Conservation (phyloP, 2,329 filamentous ascomycete genomes). For the Gaeumannomyces tritici region DNA sequence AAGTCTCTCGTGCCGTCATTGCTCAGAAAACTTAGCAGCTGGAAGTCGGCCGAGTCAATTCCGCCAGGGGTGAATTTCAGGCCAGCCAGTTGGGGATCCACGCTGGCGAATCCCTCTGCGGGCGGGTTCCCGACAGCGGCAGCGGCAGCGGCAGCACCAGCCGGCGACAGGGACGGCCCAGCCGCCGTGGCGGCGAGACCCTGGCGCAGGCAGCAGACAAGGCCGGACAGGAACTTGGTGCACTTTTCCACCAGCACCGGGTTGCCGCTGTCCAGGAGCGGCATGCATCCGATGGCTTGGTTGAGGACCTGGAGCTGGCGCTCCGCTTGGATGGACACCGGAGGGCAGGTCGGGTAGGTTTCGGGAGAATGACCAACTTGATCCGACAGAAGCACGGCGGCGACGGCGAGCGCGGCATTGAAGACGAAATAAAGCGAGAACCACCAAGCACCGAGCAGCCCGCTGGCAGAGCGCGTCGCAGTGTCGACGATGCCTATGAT, state of each 20-base stretch:
- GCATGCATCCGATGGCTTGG: neutral
- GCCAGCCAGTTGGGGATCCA: too few species aligned
- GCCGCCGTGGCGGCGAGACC: too few species aligned
- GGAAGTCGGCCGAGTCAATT: too few species aligned
- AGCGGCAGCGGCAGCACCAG: too few species aligned
- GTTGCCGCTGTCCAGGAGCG: neutral
- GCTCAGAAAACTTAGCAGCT: too few species aligned
- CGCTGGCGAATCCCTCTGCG: too few species aligned
- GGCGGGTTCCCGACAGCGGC: too few species aligned
- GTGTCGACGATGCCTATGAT: conserved; percentile 13
- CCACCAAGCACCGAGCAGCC: conserved; percentile 20
- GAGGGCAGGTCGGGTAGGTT: neutral
- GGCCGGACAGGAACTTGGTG: neutral
- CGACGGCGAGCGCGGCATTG: conserved; percentile 12
- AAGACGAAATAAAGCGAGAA: conserved; percentile 20
- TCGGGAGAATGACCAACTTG: neutral
- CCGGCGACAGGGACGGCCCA: too few species aligned
- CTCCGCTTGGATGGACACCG: neutral
- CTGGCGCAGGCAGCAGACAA: too few species aligned
- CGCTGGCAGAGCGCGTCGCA: conserved; percentile 8
- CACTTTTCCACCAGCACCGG: neutral
- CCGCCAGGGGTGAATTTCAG: too few species aligned
- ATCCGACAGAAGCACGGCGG: neutral
- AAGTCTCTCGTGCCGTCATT: too few species aligned
- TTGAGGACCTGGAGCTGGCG: neutral